These are phyloP conservation scores for Naganishia onofrii DNA, from an alignment of 768 basidiomycete genomes.

Conservation along the genomic window DNA sequence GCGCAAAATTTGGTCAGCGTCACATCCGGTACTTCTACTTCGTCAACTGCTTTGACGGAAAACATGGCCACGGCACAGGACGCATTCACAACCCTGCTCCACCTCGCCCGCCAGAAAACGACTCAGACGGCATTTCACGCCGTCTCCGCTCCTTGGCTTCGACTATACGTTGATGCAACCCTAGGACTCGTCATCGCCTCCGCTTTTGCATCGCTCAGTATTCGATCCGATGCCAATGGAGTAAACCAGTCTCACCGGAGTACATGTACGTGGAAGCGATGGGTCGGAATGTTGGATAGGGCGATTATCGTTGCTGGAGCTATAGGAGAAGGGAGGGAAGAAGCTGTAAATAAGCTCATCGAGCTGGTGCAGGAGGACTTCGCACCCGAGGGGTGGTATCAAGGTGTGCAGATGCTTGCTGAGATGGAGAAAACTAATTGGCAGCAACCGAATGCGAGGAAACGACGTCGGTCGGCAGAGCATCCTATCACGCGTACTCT, in stretches of 20 bases:
- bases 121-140: slow-evolving; percentile 51
- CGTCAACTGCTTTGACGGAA: not conserved
- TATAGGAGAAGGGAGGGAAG: slow-evolving; percentile 62
- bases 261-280: slow-evolving; percentile 50
- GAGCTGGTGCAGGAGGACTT: slow-evolving; percentile 58
- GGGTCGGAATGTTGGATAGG: slow-evolving; percentile 66
- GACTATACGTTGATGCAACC: slow-evolving; percentile 72
- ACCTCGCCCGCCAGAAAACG: slow-evolving; percentile 59
- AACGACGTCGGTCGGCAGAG: not conserved
- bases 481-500: not conserved
- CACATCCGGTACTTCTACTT: not conserved
- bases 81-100: slow-evolving; percentile 52
- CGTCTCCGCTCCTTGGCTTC: slow-evolving; percentile 59
- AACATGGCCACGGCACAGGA: not conserved
- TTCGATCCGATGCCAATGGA: slow-evolving; percentile 27
- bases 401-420: slow-evolving; percentile 3
- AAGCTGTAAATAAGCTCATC: slow-evolving; percentile 67
- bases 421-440: not conserved
- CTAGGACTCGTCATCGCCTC: slow-evolving; percentile 56
- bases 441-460: not conserved
- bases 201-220: slow-evolving; percentile 21
- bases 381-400: not conserved
- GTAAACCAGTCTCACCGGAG: slow-evolving; percentile 42
- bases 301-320: slow-evolving; percentile 82
- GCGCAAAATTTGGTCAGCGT: not conserved